A percentile compares a stretch with the other conserved stretches of the same genome.
These are phyloP conservation scores for Prunella vulgaris DNA, from an alignment of 257 asterid genomes.

Conservation along the genomic window DNA sequence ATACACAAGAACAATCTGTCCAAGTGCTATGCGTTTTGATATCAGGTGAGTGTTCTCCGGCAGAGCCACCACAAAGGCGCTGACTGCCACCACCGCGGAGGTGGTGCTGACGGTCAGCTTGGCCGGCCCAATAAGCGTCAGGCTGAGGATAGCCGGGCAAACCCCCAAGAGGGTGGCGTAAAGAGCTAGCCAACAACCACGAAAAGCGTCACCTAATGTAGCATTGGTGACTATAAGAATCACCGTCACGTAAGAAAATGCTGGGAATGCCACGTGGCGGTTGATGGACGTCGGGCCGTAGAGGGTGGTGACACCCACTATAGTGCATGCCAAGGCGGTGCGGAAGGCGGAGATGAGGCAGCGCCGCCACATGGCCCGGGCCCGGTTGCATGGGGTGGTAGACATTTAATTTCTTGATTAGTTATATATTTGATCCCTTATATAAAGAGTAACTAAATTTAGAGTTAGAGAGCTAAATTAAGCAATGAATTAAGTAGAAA, in stretches of 20 bases:
- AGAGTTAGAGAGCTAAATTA: not conserved
- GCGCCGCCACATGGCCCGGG: conserved; percentile 45
- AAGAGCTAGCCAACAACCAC: conserved; percentile 61
- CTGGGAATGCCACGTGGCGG: conserved; percentile 52
- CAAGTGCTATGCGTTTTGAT: conserved; percentile 70
- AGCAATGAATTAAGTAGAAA: not conserved
- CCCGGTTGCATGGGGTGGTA: conserved; percentile 19
- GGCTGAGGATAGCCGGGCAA: conserved; percentile 50
- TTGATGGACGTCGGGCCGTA: conserved; percentile 48
- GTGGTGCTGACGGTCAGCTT: conserved; percentile 45
- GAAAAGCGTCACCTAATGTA: conserved; percentile 64
- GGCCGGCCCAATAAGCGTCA: conserved; percentile 59
- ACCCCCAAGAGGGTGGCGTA: conserved; percentile 49
- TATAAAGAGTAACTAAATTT: not conserved
- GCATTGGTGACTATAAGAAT: conserved; percentile 62
- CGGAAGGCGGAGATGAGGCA: conserved; percentile 67
- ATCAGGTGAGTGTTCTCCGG: conserved; percentile 65
- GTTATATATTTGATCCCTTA: not conserved
- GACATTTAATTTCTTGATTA: conserved; percentile 12
- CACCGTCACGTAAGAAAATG: conserved; percentile 71
- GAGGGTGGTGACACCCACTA: conserved; percentile 63
- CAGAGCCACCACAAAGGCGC: conserved; percentile 55
- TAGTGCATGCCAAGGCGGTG: conserved; percentile 75
- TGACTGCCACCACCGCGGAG: conserved; percentile 44
- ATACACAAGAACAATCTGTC: conserved; percentile 72